phyloP scores from a whole-genome alignment of 202 grass and related monocot genomes.

The Sporobolus alterniflorus region DNA sequence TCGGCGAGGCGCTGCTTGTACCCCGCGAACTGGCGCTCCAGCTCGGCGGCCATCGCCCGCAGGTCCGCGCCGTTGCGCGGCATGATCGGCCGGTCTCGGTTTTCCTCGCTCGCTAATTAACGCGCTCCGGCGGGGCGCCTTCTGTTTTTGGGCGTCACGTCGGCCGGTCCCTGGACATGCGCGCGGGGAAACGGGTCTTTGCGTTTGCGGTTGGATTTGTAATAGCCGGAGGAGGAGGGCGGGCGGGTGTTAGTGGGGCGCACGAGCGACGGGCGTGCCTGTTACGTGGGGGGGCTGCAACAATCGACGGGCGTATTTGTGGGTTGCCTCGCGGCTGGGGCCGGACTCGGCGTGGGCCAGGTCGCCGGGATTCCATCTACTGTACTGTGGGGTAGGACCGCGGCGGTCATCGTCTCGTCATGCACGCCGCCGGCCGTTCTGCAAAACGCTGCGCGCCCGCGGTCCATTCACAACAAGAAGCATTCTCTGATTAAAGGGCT shows the following conservation, averaged over 20 bases:
- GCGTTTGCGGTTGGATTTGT: neutral
- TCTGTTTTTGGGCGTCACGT: neutral
- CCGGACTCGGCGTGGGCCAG: neutral
- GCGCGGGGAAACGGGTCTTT: neutral
- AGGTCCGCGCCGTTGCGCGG: conserved; percentile 47
- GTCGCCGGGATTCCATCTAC: neutral
- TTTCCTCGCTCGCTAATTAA: too few species aligned
- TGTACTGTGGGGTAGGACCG: neutral
- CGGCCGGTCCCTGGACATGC: neutral
- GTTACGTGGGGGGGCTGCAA: neutral
- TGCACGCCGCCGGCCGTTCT: neutral
- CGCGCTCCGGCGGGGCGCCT: neutral
- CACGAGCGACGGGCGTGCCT: conserved; percentile 23
- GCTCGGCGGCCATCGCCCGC: conserved; percentile 70
- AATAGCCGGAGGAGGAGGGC: neutral
- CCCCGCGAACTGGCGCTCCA: conserved; percentile 70
- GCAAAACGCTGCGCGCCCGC: neutral
- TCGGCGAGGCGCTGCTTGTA: conserved; percentile 63
- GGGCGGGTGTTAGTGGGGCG: conserved; percentile 25
- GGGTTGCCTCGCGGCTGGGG: neutral
- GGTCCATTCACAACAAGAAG: too few species aligned
- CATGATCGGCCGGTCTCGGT: too few species aligned
- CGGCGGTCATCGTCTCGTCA: neutral
- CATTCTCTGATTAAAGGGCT: neutral
- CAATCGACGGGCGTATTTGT: neutral